Evolutionary conservation across 257 asterid species (phyloP), one percentile per base, ranked within the genome.

Genomic region (Capsicum baccatum): DNA sequence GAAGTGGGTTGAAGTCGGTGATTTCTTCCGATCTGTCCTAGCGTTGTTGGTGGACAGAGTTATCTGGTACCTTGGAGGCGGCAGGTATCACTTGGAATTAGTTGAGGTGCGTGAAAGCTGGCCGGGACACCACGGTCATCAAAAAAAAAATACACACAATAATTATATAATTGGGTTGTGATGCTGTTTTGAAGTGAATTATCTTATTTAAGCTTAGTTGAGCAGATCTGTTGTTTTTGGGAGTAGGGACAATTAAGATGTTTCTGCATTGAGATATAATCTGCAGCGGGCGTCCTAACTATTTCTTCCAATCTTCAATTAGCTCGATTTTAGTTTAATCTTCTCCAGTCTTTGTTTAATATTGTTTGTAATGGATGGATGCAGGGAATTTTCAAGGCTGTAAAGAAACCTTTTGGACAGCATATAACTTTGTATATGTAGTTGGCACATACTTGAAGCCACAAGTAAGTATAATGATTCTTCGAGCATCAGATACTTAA

Each of bases 381-480:
- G 90, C 94, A 95, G 99, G 98, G 85, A 92, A 89, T 56, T 69
- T 92, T 83, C 97, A 97, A 88, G 95, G 85, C 44, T 84, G 92
- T 93, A 97, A 95, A 88, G 91, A 94, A 19, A 92, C 93, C 91
- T 94, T 91, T 83, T 85, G 91, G 91, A 89, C 92, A 63, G 8
- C 88, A 42, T 91, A 90, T 89, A 91, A 83, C 84, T 89, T 91
- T 81, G 85, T 97, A 48, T 97, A 97, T 92, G 85, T 89, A 85
- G 79, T 95, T 70, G 98, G 98, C 81, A 97, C 99, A 85, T 94
- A 91, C 89, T 84, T 95, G 90, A 97, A 97, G 91, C 98, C 99
- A 83, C 92, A 94, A 85, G 99, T 97, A 91, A 93, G 99, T 96
- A 86, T 83, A 79, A 58, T n/a, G 42, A 9, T 47, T 64, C 58